phyloP scores from a whole-genome alignment of 73 alveolate genomes.

The Paramecium pentaurelia region DNA sequence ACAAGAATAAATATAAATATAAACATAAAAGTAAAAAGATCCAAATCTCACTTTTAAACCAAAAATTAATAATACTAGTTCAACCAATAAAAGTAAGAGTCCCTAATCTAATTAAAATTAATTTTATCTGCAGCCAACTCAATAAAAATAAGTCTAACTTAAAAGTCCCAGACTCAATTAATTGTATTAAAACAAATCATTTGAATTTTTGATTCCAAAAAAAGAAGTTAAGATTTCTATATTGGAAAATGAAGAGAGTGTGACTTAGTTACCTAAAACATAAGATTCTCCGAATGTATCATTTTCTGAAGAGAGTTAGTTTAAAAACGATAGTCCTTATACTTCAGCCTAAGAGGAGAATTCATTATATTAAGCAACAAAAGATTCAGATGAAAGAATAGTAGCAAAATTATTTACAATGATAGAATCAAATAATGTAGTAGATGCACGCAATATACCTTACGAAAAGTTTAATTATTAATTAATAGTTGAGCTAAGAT shows the following conservation, averaged over 20 bases:
- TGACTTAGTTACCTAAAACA: constrained; percentile 22
- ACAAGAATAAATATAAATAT: background rate
- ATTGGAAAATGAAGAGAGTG: constrained; percentile 33
- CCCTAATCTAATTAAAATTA: background rate
- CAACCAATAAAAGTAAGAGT: background rate
- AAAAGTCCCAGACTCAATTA: constrained; percentile 49
- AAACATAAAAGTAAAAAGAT: background rate
- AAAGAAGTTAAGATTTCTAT: constrained; percentile 18
- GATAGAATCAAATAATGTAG: background rate
- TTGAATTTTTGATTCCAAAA: background rate
- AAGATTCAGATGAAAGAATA: constrained; percentile 14
- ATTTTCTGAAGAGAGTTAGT: constrained; percentile 46
- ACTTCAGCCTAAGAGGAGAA: background rate
- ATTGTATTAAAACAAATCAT: constrained; percentile 3
- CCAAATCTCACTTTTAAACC: constrained; percentile 14
- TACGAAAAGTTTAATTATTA: constrained; percentile 31
- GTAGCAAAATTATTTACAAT: background rate
- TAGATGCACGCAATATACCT: constrained; percentile 34
- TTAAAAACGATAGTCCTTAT: constrained; percentile 30
- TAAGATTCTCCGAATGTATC: constrained; percentile 36
- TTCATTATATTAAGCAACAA: background rate
- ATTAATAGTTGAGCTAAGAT: constrained; percentile 6
- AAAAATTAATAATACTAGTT: background rate
- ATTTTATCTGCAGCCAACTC: background rate
- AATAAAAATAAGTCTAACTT: background rate